Percentiles rank a stretch among this genome's conserved stretches.
phyloP scores from a whole-genome alignment of 352 stramenopile genomes.

The Pythium phragmitis region DNA sequence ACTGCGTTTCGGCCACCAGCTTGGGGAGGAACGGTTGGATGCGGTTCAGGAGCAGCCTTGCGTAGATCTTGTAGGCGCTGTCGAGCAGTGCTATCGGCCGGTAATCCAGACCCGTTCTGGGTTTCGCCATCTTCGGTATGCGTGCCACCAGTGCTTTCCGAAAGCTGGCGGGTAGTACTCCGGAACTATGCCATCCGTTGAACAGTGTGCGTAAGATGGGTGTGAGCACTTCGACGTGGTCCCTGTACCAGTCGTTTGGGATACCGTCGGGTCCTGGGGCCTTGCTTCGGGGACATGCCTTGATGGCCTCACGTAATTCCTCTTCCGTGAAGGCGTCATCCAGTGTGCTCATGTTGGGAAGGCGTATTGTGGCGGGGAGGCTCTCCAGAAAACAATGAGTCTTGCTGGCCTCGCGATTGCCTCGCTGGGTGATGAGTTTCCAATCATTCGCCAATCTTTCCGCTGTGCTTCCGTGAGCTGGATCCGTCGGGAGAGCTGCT shows the following conservation, averaged over 20 bases:
- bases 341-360: neutral
- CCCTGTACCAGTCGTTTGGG: constrained; percentile 19
- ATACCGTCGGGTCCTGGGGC: constrained; percentile 9
- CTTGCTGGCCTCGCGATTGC: neutral
- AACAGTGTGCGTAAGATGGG: neutral
- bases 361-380: too few relatives aligned
- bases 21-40: neutral
- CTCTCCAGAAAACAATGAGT: neutral
- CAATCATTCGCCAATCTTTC: constrained; percentile 2
- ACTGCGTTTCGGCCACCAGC: neutral
- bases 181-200: neutral
- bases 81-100: neutral
- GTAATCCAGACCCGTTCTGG: neutral
- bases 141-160: neutral
- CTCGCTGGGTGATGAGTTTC: constrained; percentile 1
- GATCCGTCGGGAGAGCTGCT: neutral
- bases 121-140: neutral
- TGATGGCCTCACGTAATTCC: neutral
- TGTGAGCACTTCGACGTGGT: constrained; percentile 1
- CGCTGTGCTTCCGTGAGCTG: neutral
- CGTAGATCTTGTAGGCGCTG: constrained; percentile 2
- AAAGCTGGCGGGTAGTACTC: constrained; percentile 1
- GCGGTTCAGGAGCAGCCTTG: neutral
- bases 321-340: constrained; percentile 9
- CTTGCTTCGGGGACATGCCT: constrained; percentile 9